Evolutionary conservation across 2,329 filamentous ascomycete species (phyloP).

Genomic region (Didymosphaeria variabile): DNA sequence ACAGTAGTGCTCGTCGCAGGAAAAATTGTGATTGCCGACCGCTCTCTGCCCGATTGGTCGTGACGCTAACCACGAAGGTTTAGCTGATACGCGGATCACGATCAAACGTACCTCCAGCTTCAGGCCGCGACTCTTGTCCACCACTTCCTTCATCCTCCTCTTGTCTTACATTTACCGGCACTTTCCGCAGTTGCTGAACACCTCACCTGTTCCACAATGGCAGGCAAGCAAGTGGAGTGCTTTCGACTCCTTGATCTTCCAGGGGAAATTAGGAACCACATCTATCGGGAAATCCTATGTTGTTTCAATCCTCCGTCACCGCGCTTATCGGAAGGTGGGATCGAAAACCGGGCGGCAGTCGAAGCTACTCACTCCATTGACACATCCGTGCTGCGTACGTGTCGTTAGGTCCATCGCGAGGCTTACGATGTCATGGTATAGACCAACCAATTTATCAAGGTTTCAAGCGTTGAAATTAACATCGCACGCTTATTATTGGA

Average conservation of each 20-base stretch:
- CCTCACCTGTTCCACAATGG: not conserved
- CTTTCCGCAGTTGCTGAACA: not conserved
- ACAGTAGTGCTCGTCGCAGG: too few relatives aligned
- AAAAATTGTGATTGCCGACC: too few relatives aligned
- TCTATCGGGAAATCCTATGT: slow-evolving; percentile 21
- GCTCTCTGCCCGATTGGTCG: too few relatives aligned
- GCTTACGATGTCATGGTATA: slow-evolving; percentile 32
- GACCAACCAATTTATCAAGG: slow-evolving; percentile 23
- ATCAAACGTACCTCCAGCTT: not conserved
- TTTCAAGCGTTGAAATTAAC: slow-evolving; percentile 7
- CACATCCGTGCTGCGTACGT: slow-evolving; percentile 23
- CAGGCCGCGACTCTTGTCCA: not conserved
- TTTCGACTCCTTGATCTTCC: slow-evolving; percentile 25
- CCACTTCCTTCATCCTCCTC: not conserved
- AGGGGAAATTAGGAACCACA: slow-evolving; percentile 22
- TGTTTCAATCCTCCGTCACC: slow-evolving; percentile 14
- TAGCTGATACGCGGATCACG: not conserved
- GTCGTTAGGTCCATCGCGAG: slow-evolving; percentile 25
- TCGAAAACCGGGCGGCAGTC: not conserved
- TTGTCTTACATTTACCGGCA: not conserved
- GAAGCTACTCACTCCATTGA: slow-evolving; percentile 14
- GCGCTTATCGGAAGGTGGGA: not conserved
- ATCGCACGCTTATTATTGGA: not conserved
- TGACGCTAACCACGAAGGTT: not conserved
- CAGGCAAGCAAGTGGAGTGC: not conserved